phyloP scores from a whole-genome alignment of 306 rosid species.

The Argentina anserina region DNA sequence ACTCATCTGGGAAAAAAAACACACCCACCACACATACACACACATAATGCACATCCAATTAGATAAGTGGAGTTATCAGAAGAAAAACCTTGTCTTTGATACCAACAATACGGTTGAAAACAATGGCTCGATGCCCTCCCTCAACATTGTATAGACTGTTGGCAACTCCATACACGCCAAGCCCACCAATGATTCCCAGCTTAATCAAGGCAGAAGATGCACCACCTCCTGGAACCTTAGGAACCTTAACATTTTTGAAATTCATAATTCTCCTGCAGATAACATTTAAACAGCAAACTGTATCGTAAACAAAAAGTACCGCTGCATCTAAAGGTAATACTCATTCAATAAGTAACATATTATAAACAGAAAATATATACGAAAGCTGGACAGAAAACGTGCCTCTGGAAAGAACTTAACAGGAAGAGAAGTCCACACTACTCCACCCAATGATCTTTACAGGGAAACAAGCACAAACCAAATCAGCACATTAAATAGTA shows the following conservation, averaged over 20 bases:
- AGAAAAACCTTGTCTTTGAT: constrained; percentile 77
- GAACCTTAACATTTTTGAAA: constrained; percentile 44
- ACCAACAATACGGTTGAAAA: constrained; percentile 80
- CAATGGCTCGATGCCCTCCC: constrained; percentile 92
- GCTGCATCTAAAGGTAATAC: background rate
- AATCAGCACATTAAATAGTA: too few species aligned
- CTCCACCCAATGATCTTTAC: background rate
- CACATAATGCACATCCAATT: background rate
- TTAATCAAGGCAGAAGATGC: constrained; percentile 55
- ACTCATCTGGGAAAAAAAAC: background rate
- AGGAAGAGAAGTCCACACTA: background rate
- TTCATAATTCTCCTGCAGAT: constrained; percentile 31
- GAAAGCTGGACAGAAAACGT: background rate
- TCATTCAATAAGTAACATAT: background rate
- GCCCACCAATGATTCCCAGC: constrained; percentile 62
- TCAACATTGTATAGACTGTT: constrained; percentile 95
- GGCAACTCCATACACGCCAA: constrained; percentile 67
- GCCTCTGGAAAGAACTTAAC: background rate
- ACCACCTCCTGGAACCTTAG: constrained; percentile 72
- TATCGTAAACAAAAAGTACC: background rate
- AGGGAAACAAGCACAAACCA: background rate
- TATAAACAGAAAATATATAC: background rate
- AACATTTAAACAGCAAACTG: background rate
- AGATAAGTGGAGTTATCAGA: background rate
- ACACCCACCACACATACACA: background rate